These are phyloP conservation scores for Leptodermis oblonga DNA, from an alignment of 257 asterid species.

Conservation along the genomic window DNA sequence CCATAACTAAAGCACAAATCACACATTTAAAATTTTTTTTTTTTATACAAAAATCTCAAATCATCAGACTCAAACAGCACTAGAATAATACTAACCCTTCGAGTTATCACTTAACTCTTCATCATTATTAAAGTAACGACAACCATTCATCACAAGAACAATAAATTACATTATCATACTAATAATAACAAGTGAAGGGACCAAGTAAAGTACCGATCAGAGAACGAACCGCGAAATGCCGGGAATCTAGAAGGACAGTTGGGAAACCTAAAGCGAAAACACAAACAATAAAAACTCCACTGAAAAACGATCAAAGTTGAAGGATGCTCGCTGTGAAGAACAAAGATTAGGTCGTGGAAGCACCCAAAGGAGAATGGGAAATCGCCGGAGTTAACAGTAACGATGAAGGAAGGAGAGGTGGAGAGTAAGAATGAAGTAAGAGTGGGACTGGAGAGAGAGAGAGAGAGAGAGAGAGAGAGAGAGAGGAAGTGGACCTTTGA, in stretches of 20 bases:
- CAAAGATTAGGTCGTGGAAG: conserved; percentile 2
- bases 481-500: not conserved
- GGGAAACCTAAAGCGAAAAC: not conserved
- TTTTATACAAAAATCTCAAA: not conserved
- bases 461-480: not conserved
- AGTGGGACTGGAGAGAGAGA: not conserved
- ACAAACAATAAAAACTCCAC: not conserved
- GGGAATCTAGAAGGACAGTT: conserved; percentile 17
- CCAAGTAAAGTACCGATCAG: conserved; percentile 27
- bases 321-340: too few relatives aligned
- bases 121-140: not conserved
- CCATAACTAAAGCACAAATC: not conserved
- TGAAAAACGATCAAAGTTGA: not conserved
- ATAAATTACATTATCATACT: not conserved
- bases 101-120: not conserved
- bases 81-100: not conserved
- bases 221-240: conserved; percentile 13
- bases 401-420: not conserved
- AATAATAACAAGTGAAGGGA: not conserved
- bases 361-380: not conserved
- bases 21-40: not conserved
- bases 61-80: not conserved
- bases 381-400: too few relatives aligned
- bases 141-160: not conserved
- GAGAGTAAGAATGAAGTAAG: too few relatives aligned